phyloP scores from a whole-genome alignment of 2,329 filamentous ascomycete species.

The Trichoderma atrobrunneum region DNA sequence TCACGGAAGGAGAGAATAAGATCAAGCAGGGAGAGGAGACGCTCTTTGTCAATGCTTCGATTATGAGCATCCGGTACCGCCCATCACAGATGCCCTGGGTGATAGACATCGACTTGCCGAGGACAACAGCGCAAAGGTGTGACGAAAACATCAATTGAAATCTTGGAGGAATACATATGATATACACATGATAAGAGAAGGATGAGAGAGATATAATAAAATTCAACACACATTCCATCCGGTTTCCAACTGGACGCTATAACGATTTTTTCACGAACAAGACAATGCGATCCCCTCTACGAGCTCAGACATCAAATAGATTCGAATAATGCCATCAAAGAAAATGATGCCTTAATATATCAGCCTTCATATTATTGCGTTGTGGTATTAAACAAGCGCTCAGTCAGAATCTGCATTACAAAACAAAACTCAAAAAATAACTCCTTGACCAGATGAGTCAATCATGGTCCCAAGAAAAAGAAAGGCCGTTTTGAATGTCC shows the following conservation, averaged over 20 bases:
- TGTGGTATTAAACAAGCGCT: not conserved
- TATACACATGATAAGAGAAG: not conserved
- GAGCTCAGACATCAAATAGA: not conserved
- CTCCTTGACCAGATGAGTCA: not conserved
- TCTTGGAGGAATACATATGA: not conserved
- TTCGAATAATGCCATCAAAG: not conserved
- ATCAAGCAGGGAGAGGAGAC: constrained; percentile 47
- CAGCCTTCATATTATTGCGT: not conserved
- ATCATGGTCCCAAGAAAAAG: not conserved
- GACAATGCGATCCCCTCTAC: not conserved
- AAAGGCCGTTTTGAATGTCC: not conserved
- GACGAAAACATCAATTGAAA: not conserved
- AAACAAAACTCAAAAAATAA: not conserved
- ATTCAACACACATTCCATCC: not conserved
- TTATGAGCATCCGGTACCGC: constrained; percentile 44
- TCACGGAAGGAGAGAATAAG: constrained; percentile 32
- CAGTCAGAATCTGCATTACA: not conserved
- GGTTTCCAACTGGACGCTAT: not conserved
- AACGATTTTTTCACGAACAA: not conserved
- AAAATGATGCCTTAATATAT: not conserved
- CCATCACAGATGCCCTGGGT: constrained; percentile 52
- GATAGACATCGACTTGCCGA: constrained; percentile 46
- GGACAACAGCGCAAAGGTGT: not conserved
- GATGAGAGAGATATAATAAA: not conserved
- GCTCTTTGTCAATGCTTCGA: constrained; percentile 59